Evolutionary conservation across 139 green algal genomes (phyloP).

Genomic region (Micractinium sp.): DNA sequence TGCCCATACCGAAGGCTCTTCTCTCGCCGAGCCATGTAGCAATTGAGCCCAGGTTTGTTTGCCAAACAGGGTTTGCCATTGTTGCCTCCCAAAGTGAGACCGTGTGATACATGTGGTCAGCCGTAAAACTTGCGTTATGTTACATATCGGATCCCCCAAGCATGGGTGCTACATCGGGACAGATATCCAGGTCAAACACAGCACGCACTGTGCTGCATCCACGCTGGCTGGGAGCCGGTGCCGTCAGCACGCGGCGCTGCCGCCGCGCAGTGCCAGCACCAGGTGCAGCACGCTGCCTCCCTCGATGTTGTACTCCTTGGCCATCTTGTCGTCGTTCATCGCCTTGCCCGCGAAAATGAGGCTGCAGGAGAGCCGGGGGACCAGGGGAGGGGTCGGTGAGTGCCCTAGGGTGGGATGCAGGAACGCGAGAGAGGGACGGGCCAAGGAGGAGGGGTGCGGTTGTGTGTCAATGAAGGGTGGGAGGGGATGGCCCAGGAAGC

Average conservation of each 20-base stretch:
- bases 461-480: too few relatives aligned
- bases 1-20: too few relatives aligned
- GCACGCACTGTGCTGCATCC: too few relatives aligned
- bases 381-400: background rate
- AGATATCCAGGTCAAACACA: too few relatives aligned
- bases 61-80: too few relatives aligned
- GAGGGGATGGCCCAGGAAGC: too few relatives aligned
- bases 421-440: background rate
- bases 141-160: background rate
- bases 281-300: constrained; percentile 81
- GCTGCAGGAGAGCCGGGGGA: constrained; percentile 46
- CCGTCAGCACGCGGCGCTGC: background rate
- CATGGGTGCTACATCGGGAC: background rate
- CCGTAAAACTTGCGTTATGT: too few relatives aligned
- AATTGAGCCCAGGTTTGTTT: too few relatives aligned
- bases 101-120: too few relatives aligned
- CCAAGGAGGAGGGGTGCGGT: background rate
- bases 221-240: too few relatives aligned
- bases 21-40: too few relatives aligned
- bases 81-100: too few relatives aligned
- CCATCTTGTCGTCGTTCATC: constrained; percentile 99
- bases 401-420: background rate
- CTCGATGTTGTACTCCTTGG: constrained; percentile 99
- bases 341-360: constrained; percentile 98
- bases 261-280: constrained; percentile 71